Percentiles rank a stretch among this genome's conserved stretches.
These are phyloP conservation scores for Candida wancherniae DNA, from an alignment of 805 yeast genomes.

Conservation along the genomic window DNA sequence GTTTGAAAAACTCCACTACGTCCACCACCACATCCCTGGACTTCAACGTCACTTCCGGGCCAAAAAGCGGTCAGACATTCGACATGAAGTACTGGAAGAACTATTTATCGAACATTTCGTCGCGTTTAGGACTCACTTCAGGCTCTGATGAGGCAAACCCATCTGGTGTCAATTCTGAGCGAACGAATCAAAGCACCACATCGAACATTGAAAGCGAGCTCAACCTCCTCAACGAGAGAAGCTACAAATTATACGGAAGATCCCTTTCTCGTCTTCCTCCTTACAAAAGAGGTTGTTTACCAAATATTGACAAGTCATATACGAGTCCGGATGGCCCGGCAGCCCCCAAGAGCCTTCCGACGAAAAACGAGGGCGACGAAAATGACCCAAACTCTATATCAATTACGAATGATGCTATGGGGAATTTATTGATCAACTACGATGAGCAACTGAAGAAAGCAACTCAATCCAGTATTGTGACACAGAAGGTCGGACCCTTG, in stretches of 20 bases:
- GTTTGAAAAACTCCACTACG: constrained; percentile 19
- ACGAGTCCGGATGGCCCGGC: constrained; percentile 5
- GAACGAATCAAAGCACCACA: not conserved
- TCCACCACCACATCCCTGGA: constrained; percentile 17
- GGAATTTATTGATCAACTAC: constrained; percentile 34
- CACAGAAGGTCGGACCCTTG: constrained; percentile 27
- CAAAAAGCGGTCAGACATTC: constrained; percentile 12
- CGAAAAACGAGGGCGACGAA: constrained; percentile 25
- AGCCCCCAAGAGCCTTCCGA: constrained; percentile 14
- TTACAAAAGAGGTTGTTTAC: constrained; percentile 35
- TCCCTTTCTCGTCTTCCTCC: constrained; percentile 32
- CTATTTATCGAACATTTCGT: constrained; percentile 30
- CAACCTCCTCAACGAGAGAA: constrained; percentile 26
- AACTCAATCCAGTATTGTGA: constrained; percentile 18
- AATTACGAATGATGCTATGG: constrained; percentile 38
- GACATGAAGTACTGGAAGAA: constrained; percentile 35
- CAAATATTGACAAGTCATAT: constrained; percentile 23
- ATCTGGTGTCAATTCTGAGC: constrained; percentile 1
- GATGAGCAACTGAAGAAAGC: constrained; percentile 8
- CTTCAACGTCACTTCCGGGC: constrained; percentile 21
- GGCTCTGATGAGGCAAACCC: constrained; percentile 6
- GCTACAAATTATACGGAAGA: constrained; percentile 36
- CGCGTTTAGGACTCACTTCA: constrained; percentile 32
- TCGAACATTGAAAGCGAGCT: constrained; percentile 12
- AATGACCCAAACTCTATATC: constrained; percentile 31